A percentile compares a stretch with the other conserved stretches of the same genome.
phyloP scores from a whole-genome alignment of 768 basidiomycete genomes.

The Brasilioporus rufonigricans region DNA sequence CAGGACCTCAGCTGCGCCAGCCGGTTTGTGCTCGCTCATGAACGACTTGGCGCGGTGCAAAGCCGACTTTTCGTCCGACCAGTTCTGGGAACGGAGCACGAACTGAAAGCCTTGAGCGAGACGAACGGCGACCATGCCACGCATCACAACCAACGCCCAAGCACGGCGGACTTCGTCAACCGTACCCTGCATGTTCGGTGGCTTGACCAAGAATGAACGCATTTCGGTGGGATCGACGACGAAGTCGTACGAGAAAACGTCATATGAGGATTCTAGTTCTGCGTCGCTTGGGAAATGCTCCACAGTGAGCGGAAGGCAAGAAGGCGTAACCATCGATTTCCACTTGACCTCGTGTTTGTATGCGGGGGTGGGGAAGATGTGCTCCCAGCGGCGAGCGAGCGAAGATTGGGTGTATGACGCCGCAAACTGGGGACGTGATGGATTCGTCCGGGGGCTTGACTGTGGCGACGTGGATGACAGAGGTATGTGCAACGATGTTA shows the following conservation, averaged over 20 bases:
- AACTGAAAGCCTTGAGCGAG: constrained; percentile 96
- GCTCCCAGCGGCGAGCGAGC: constrained; percentile 89
- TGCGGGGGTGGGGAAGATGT: constrained; percentile 68
- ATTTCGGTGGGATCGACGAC: constrained; percentile 83
- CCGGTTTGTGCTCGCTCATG: constrained; percentile 53
- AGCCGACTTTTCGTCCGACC: constrained; percentile 33
- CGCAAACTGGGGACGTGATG: constrained; percentile 57
- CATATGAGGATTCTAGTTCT: constrained; percentile 74
- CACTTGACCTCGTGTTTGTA: constrained; percentile 91
- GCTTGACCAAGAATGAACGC: constrained; percentile 81
- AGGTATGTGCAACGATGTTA: constrained; percentile 37
- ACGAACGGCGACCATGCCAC: constrained; percentile 90
- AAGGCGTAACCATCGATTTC: constrained; percentile 81
- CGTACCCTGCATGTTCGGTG: constrained; percentile 46
- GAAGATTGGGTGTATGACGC: constrained; percentile 64
- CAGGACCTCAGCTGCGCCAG: constrained; percentile 66
- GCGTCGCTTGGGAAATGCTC: constrained; percentile 80
- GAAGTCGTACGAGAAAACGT: constrained; percentile 86
- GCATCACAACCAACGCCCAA: constrained; percentile 82
- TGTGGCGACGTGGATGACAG: constrained; percentile 48
- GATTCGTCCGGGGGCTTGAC: constrained; percentile 51
- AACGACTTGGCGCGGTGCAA: constrained; percentile 57
- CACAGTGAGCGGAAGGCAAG: constrained; percentile 86
- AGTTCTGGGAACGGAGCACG: constrained; percentile 52
- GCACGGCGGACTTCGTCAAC: constrained; percentile 59